Percentiles rank a stretch among this genome's conserved stretches.
These are phyloP conservation scores for Pestalotiopsis sp. DNA, from an alignment of 2,329 filamentous ascomycete species.

Conservation along the genomic window DNA sequence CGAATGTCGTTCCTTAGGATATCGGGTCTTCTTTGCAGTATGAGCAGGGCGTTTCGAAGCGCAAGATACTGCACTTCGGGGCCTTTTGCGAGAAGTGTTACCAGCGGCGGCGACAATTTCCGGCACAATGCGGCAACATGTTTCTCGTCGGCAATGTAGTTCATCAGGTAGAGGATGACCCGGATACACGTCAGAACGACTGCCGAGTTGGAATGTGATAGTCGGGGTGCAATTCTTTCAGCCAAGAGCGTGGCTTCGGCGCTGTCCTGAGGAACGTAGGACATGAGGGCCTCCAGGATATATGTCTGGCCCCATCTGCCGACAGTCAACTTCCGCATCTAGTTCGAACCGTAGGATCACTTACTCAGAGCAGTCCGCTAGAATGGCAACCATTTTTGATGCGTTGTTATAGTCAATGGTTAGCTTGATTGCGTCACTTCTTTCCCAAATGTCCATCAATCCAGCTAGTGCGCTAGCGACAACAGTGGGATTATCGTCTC, in stretches of 20 bases:
- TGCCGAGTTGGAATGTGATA: slow-evolving; percentile 95
- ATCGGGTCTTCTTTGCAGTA: slow-evolving; percentile 88
- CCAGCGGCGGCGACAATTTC: slow-evolving; percentile 91
- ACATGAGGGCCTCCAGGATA: slow-evolving; percentile 96
- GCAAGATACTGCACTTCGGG: slow-evolving; percentile 98
- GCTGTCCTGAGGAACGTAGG: slow-evolving; percentile 91
- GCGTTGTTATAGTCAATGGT: slow-evolving; percentile 98
- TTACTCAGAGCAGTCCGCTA: slow-evolving; percentile 96
- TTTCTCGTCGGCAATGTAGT: slow-evolving; percentile 93
- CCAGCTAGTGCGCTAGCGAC: slow-evolving; percentile 90
- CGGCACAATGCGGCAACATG: slow-evolving; percentile 84
- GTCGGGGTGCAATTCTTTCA: slow-evolving; percentile 89
- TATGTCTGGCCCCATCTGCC: slow-evolving; percentile 96
- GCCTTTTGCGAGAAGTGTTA: slow-evolving; percentile 92
- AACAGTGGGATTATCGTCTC: slow-evolving; percentile 96
- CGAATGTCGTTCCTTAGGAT: slow-evolving; percentile 95
- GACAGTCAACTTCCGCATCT: neutral
- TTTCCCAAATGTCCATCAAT: slow-evolving; percentile 97
- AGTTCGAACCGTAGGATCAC: slow-evolving; percentile 32
- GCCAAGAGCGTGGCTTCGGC: slow-evolving; percentile 86
- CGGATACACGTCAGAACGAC: slow-evolving; percentile 96
- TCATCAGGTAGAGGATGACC: slow-evolving; percentile 96
- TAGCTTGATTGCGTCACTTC: slow-evolving; percentile 95
- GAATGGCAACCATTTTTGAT: slow-evolving; percentile 95
- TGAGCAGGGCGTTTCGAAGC: slow-evolving; percentile 88